phyloP scores from a whole-genome alignment of 306 rosid species.

The Notholithocarpus densiflorus region DNA sequence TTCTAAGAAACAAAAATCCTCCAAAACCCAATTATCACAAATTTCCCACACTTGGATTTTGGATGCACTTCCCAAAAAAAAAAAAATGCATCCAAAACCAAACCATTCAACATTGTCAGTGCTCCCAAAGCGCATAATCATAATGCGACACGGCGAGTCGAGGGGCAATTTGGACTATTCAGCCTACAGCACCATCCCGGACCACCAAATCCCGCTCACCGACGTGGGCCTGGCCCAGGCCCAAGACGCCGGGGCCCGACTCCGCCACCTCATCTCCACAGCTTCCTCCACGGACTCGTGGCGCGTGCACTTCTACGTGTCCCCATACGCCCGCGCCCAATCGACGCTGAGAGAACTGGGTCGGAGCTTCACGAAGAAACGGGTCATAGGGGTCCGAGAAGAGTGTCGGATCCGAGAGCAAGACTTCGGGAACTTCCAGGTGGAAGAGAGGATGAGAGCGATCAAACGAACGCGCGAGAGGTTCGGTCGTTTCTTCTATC shows the following conservation, averaged over 20 bases:
- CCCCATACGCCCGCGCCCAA: constrained; percentile 77
- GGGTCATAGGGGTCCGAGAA: constrained; percentile 77
- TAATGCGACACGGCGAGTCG: constrained; percentile 86
- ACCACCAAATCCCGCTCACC: constrained; percentile 59
- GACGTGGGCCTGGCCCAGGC: constrained; percentile 56
- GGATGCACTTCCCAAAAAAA: no score
- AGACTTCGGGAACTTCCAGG: constrained; percentile 92
- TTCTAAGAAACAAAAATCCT: no score
- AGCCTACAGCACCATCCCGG: constrained; percentile 67
- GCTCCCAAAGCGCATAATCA: constrained; percentile 76
- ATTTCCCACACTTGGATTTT: no score
- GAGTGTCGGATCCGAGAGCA: constrained; percentile 91
- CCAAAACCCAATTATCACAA: no score
- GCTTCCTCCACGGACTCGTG: constrained; percentile 40
- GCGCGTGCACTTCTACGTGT: constrained; percentile 84
- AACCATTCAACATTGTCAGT: background rate
- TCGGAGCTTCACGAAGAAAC: constrained; percentile 56
- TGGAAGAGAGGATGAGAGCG: constrained; percentile 54
- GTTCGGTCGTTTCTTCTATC: constrained; percentile 79
- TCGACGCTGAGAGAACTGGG: constrained; percentile 87
- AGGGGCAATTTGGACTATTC: constrained; percentile 66
- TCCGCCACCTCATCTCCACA: constrained; percentile 32
- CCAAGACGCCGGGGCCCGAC: constrained; percentile 46
- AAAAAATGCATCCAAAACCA: no score
- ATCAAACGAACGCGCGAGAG: constrained; percentile 54